phyloP scores from a whole-genome alignment of 164 flowering plant genomes.

The Tinospora cordifolia region DNA sequence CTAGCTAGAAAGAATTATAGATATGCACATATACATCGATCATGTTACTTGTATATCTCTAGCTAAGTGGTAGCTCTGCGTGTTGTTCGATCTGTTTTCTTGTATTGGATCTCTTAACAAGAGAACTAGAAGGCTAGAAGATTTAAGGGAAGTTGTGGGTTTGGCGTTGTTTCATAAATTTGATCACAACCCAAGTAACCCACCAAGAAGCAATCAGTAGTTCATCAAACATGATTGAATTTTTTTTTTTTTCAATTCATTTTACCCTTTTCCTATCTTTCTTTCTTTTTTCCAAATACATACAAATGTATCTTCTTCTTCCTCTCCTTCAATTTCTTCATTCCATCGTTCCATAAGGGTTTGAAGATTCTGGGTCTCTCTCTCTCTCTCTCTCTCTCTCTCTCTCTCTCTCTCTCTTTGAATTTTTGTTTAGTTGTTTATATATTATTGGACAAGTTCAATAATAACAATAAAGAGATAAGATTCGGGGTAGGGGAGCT shows the following conservation, averaged over 20 bases:
- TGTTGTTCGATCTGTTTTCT: too few relatives aligned
- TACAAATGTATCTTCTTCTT: too few relatives aligned
- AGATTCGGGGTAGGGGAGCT: background rate
- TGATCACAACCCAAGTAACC: background rate
- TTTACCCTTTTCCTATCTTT: background rate
- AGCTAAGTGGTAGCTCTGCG: too few relatives aligned
- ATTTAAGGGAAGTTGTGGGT: background rate
- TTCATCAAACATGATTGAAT: background rate
- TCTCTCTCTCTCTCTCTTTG: background rate
- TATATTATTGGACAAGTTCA: too few relatives aligned
- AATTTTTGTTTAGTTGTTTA: too few relatives aligned
- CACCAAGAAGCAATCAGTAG: background rate
- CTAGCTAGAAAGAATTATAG: background rate
- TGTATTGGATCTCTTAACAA: too few relatives aligned
- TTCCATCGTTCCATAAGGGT: background rate
- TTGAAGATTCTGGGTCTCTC: background rate
- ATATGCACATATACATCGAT: too few relatives aligned
- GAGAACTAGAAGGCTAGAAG: too few relatives aligned
- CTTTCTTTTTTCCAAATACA: background rate
- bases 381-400: background rate
- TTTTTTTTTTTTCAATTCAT: background rate
- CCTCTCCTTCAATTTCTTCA: background rate
- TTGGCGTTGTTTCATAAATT: background rate
- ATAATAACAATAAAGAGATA: too few relatives aligned
- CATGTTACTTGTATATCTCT: too few relatives aligned